Evolutionary conservation across 768 basidiomycete genomes (phyloP), one percentile per base, ranked within the genome.

Genomic region (Mrakia hoshinonis): DNA sequence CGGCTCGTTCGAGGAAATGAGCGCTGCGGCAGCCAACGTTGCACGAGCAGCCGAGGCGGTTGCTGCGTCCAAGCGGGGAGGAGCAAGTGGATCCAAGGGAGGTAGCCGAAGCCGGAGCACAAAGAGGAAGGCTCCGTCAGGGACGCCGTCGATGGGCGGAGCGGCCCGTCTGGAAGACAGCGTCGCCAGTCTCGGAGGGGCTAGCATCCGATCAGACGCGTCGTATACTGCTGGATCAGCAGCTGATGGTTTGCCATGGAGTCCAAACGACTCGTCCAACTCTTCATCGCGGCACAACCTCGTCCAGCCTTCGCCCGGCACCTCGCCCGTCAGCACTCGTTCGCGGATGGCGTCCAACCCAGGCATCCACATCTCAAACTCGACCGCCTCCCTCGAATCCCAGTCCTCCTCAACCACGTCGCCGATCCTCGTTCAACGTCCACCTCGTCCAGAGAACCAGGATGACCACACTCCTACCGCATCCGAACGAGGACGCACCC

Each of bases 11-110:
- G 72, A 73, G 34, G 72, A 68, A 49, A 58, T 73, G 38, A 62
- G 58, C 0, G 81, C 81, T 4, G 87, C 87, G 0, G 89, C 88
- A 0, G 86, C 87, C 0, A 87, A 87, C 75, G 85, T 90, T 11
- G 88, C 89, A 0, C 83, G 84, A 0, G 86, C 87, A 0, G 89
- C 89, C 0, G 87, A 86, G 1, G 81, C 89, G 34, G 89, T 84
- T 4, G 86, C 87, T 12, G 47, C 29, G 2, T 49, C 61, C 0
- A 60, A 58, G 31, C 22, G 72, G 4, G 67, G 52, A 24, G 61
- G 62, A 29, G 60, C 24, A 3, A 51, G 52, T 29, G 38, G 63
- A 6, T 47, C 48, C 29, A 68, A 68, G n/a, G n/a, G n/a, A 48
- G 62, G 63, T 1, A 52, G 54, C 36, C 34, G 64, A 38, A 46